A percentile compares a stretch with the other conserved stretches of the same genome.
Conservation (phyloP, 1,139 yeast genomes). For the Scheffersomyces quercinus region DNA sequence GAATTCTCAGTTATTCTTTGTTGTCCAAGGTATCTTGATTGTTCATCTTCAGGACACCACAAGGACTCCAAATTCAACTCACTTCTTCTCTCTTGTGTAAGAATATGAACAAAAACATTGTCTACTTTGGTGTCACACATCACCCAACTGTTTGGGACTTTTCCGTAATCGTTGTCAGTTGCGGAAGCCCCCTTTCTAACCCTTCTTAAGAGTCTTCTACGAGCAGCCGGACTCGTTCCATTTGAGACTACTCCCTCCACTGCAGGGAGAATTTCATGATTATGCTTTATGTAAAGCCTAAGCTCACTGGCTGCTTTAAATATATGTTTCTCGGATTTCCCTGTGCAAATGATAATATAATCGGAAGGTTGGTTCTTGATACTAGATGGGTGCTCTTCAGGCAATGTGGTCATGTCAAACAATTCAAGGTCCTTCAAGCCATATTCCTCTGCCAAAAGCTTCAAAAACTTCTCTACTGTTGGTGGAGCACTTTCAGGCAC, state of each 20-base stretch:
- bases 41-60: constrained; percentile 55
- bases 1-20: constrained; percentile 15
- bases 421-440: constrained; percentile 65
- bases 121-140: constrained; percentile 69
- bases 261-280: constrained; percentile 40
- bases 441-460: constrained; percentile 53
- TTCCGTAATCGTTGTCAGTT: constrained; percentile 58
- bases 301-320: constrained; percentile 69
- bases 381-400: constrained; percentile 43
- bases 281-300: constrained; percentile 36
- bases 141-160: constrained; percentile 72
- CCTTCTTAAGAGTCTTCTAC: constrained; percentile 61
- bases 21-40: constrained; percentile 22
- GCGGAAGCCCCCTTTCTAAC: constrained; percentile 57
- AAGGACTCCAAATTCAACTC: constrained; percentile 70
- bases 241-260: constrained; percentile 74
- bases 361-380: constrained; percentile 34
- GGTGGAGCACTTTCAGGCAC: constrained; percentile 61
- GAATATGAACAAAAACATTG: constrained; percentile 65
- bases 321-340: constrained; percentile 75
- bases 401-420: constrained; percentile 47
- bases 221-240: constrained; percentile 56
- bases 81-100: constrained; percentile 67
- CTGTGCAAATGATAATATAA: constrained; percentile 70
- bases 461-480: constrained; percentile 44